A percentile compares a stretch with the other conserved stretches of the same genome.
Conservation (phyloP, 768 basidiomycete genomes). For the Fibroporia radiculosa region DNA sequence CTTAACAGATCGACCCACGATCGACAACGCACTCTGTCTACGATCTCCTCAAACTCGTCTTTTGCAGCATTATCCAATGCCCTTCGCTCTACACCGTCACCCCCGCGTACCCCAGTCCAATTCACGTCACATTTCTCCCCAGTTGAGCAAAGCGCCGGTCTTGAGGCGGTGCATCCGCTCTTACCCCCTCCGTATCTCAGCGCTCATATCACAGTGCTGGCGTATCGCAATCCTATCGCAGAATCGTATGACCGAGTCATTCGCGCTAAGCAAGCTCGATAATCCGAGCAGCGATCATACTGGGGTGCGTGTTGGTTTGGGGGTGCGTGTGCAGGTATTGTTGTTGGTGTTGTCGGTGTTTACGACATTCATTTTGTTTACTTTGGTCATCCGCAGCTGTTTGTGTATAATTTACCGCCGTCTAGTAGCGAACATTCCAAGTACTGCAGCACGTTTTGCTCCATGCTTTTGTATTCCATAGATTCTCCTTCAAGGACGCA, state of each 20-base stretch:
- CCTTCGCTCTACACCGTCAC: slow-evolving; percentile 20
- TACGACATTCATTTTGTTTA: not conserved
- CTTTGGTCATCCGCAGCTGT: not conserved
- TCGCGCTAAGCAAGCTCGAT: slow-evolving; percentile 38
- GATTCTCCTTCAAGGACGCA: not conserved
- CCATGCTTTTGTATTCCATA: not conserved
- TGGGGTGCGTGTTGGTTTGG: not conserved
- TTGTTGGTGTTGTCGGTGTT: not conserved
- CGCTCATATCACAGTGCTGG: slow-evolving; percentile 63
- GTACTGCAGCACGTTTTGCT: not conserved
- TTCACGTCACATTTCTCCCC: slow-evolving; percentile 60
- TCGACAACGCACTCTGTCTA: slow-evolving; percentile 25
- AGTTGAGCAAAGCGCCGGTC: slow-evolving; percentile 41
- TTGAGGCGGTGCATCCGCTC: slow-evolving; percentile 60
- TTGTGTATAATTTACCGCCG: not conserved
- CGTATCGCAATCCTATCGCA: slow-evolving; percentile 55
- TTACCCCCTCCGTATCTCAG: slow-evolving; percentile 66
- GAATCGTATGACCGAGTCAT: slow-evolving; percentile 66
- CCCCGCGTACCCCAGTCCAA: slow-evolving; percentile 26
- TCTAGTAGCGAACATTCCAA: not conserved
- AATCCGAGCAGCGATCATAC: slow-evolving; percentile 2
- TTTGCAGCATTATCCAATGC: slow-evolving; percentile 21
- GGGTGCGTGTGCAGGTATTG: not conserved
- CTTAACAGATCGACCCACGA: slow-evolving; percentile 17
- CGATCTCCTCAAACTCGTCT: slow-evolving; percentile 18